A percentile compares a stretch with the other conserved stretches of the same genome.
Evolutionary conservation across 306 rosid species (phyloP).

Genomic region (Medicago arabica): DNA sequence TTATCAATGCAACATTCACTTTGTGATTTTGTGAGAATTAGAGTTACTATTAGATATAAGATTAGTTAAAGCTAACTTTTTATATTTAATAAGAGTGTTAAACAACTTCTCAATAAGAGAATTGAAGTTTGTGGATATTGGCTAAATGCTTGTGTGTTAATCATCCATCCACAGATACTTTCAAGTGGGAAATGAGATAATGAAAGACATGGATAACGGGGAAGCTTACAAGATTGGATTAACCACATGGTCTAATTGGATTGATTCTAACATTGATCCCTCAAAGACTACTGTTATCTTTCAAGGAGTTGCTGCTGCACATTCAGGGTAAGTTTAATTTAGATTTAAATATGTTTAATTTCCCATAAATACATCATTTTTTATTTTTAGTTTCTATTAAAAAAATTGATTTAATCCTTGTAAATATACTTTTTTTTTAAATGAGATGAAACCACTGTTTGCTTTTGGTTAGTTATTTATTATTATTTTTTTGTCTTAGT

Average conservation of each 20-base stretch:
- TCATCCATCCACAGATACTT: constrained; percentile 54
- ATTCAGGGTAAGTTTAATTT: constrained; percentile 53
- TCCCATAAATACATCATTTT: background rate
- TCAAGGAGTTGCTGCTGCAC: constrained; percentile 77
- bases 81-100: no score
- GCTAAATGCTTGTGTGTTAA: constrained; percentile 26
- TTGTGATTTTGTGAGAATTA: no score
- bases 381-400: background rate
- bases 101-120: background rate
- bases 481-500: no score
- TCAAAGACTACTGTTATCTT: constrained; percentile 66
- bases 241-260: constrained; percentile 76
- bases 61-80: no score
- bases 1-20: no score
- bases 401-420: no score
- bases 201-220: constrained; percentile 66
- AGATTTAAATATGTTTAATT: background rate
- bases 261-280: constrained; percentile 67
- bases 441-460: background rate
- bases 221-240: constrained; percentile 71
- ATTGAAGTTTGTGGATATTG: background rate
- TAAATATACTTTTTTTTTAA: no score
- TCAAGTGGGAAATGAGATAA: constrained; percentile 56
- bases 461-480: no score
- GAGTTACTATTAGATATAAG: no score